Base-by-base conservation (phyloP, 2,329 filamentous ascomycete genomes). In the Beauveria varroae region DNA sequence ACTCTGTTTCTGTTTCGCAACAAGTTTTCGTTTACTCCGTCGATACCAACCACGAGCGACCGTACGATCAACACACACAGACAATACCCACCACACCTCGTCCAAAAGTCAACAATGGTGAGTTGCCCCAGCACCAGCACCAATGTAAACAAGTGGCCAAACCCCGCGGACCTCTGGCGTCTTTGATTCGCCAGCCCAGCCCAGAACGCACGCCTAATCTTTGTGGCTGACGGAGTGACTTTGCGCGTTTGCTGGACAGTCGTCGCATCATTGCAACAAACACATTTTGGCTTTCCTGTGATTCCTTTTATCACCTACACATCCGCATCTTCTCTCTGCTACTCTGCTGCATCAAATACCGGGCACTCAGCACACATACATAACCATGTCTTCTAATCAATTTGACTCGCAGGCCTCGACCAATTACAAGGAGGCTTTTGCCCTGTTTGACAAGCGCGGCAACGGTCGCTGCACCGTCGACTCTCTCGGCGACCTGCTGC, bases 381-480 rank as follows among this genome's bases (percentile, higher is more conserved):
- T 34, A 12, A 66, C 57, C 65, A 82, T 81, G 79, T 68, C 77
- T 70, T 78, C 81, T 82, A 82, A 82, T 72, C 72, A 78, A 64
- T 79, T 73, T 68, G 80, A 82, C 64, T 71, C 76, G 52, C 84
- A 88, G 85, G 85, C 85, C 75, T 87, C 84, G 64, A 98, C 93
- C 81, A 98, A 99, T 88, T 99, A 98, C 91, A 98, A 98, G 84
- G 95, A 99, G 88, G 95, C 95, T 69, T 99, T 99, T 79, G 93
- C 93, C 71, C 90, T 99, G 75, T 99, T 98, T 83, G 95, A 99
- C 84, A 98, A 97, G 87, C 93, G 95, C 76, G 95, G 95, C 74
- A 96, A 91, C 74, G 93, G 93, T 73, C 93, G 93, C 70, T 95
- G 98, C 68, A 79, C 89, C 46, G 82, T 93, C 75, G 89, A 93